Conservation (phyloP, 1,139 yeast species). For the Blastobotrys proliferans region DNA sequence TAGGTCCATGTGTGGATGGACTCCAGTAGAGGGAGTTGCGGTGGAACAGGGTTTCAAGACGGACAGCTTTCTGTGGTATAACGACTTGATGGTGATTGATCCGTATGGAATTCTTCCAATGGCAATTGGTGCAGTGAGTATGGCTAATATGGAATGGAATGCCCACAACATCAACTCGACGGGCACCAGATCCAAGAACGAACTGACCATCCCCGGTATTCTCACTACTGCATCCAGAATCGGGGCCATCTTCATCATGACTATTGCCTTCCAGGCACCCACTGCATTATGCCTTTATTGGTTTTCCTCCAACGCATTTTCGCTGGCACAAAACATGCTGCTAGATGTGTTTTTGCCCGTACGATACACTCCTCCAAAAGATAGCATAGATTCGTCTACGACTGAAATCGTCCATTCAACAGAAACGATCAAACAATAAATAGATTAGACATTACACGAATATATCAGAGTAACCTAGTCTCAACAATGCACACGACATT, state of each 20-base stretch:
- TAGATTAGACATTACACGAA: too few relatives aligned
- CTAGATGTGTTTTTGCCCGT: slow-evolving; percentile 63
- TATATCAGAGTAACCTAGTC: too few relatives aligned
- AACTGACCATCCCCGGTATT: slow-evolving; percentile 43
- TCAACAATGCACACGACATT: too few relatives aligned
- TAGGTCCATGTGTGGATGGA: slow-evolving; percentile 74
- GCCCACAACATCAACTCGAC: slow-evolving; percentile 35
- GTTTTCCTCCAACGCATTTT: slow-evolving; percentile 77
- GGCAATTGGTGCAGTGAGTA: slow-evolving; percentile 61
- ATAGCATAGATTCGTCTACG: too few relatives aligned
- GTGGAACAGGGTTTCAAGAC: slow-evolving; percentile 50
- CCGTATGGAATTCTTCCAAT: slow-evolving; percentile 65
- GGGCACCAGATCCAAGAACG: slow-evolving; percentile 31
- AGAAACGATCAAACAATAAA: too few relatives aligned
- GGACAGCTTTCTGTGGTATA: slow-evolving; percentile 60
- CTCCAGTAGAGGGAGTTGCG: slow-evolving; percentile 40
- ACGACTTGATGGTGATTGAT: slow-evolving; percentile 58
- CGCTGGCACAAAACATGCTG: slow-evolving; percentile 69
- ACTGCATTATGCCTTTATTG: slow-evolving; percentile 76
- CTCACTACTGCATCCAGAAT: slow-evolving; percentile 64
- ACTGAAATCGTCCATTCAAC: too few relatives aligned
- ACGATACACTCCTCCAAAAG: slow-evolving; percentile 16
- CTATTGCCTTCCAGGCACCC: slow-evolving; percentile 82
- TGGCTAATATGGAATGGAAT: slow-evolving; percentile 79
- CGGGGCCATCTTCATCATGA: slow-evolving; percentile 77